Percentiles rank a stretch among this genome's conserved stretches.
Evolutionary conservation across 225 moss, liverwort and hornwort genomes (phyloP).

Genomic region (Pseudoscleropodium purum): DNA sequence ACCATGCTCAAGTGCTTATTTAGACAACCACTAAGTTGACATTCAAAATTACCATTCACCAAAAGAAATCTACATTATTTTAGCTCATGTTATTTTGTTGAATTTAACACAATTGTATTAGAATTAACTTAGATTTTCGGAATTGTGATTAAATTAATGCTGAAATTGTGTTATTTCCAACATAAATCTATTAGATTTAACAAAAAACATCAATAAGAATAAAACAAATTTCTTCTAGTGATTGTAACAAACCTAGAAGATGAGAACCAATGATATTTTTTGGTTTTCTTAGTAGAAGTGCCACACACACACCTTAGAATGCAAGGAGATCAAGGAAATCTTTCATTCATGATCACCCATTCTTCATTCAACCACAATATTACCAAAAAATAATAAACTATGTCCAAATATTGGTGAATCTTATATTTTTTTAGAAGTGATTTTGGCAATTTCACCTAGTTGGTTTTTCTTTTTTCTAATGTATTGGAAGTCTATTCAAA

Average conservation of each 20-base stretch:
- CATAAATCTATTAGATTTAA: too few relatives aligned
- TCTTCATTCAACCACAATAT: background rate
- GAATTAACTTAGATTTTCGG: too few relatives aligned
- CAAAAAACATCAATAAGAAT: too few relatives aligned
- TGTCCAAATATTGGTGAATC: background rate
- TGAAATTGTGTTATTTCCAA: too few relatives aligned
- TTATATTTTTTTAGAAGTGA: background rate
- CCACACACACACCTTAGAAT: rapidly evolving
- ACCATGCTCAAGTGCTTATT: background rate
- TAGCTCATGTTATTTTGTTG: too few relatives aligned
- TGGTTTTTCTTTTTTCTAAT: background rate
- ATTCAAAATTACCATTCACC: background rate
- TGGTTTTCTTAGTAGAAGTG: background rate
- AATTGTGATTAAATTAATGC: too few relatives aligned
- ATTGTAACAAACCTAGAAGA: background rate
- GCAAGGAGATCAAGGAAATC: background rate
- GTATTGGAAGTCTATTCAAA: background rate
- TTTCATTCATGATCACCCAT: background rate
- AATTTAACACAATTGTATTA: too few relatives aligned
- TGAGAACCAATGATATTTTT: background rate
- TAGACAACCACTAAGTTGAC: background rate
- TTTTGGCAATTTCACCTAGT: background rate
- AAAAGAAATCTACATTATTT: too few relatives aligned
- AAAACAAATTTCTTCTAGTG: too few relatives aligned
- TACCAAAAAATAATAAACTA: background rate